Percentiles rank a stretch among this genome's conserved stretches.
phyloP scores from a whole-genome alignment of 2,329 filamentous ascomycete species.

The Helicocarpus griseus region DNA sequence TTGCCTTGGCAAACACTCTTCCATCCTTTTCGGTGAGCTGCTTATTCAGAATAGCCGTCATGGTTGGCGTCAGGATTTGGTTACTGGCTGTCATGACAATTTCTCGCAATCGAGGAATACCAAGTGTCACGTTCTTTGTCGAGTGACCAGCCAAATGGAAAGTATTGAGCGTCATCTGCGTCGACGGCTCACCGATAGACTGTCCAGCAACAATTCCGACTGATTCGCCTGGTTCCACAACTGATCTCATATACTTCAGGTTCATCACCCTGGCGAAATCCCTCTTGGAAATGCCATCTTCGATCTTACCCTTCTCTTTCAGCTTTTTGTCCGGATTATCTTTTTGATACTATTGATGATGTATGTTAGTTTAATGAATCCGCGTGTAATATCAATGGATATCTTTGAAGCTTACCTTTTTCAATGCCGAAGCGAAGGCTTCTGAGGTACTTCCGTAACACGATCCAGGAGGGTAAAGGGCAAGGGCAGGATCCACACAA shows the following conservation, averaged over 20 bases:
- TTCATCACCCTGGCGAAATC: slow-evolving; percentile 76
- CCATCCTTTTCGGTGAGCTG: slow-evolving; percentile 60
- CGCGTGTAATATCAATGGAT: background rate
- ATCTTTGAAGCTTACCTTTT: slow-evolving; percentile 36
- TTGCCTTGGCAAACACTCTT: slow-evolving; percentile 79
- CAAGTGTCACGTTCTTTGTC: slow-evolving; percentile 95
- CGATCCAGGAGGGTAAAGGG: slow-evolving; percentile 64
- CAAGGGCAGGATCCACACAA: slow-evolving; percentile 64
- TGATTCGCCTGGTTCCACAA: slow-evolving; percentile 90
- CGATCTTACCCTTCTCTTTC: slow-evolving; percentile 48
- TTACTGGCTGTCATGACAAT: slow-evolving; percentile 95
- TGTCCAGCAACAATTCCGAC: slow-evolving; percentile 95
- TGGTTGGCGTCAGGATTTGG: slow-evolving; percentile 72
- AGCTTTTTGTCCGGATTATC: slow-evolving; percentile 56
- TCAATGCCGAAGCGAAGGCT: slow-evolving; percentile 64
- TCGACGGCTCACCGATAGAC: slow-evolving; percentile 93
- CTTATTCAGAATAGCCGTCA: slow-evolving; percentile 63
- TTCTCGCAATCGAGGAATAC: slow-evolving; percentile 94
- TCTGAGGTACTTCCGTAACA: slow-evolving; percentile 78
- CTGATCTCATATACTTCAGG: slow-evolving; percentile 83
- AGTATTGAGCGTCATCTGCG: slow-evolving; percentile 98
- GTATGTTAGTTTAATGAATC: background rate
- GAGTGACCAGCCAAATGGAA: slow-evolving; percentile 99
- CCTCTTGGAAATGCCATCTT: slow-evolving; percentile 48
- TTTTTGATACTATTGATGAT: slow-evolving; percentile 56